phyloP scores from a whole-genome alignment of 2,329 filamentous ascomycete genomes.

The Paraconiothyrium brasiliense region DNA sequence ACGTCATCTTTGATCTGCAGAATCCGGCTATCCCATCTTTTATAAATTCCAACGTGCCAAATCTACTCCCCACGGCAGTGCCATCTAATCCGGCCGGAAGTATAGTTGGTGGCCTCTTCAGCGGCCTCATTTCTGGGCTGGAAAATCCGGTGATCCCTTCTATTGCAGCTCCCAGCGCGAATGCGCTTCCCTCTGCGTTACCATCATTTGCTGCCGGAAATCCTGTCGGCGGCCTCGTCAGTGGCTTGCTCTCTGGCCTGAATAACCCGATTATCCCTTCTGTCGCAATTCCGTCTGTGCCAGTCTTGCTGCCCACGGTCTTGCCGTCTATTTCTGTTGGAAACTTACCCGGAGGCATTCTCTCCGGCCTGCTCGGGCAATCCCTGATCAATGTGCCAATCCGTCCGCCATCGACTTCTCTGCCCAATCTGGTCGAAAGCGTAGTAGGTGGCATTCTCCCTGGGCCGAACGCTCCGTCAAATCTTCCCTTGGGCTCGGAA shows the following conservation, averaged over 20 bases:
- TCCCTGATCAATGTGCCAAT: neutral
- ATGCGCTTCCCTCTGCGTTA: neutral
- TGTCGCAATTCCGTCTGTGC: neutral
- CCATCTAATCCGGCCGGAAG: neutral
- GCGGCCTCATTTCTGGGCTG: neutral
- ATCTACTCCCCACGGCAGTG: neutral
- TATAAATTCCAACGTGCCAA: neutral
- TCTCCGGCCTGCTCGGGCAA: neutral
- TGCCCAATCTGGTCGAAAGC: neutral
- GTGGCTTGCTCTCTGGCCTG: neutral
- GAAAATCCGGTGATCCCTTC: neutral
- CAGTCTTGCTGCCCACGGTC: neutral
- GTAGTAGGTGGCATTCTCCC: constrained; percentile 8
- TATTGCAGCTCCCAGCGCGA: neutral
- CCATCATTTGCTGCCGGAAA: neutral
- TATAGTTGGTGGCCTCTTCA: neutral
- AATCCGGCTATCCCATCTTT: neutral
- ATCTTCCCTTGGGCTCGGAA: neutral
- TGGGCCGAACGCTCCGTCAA: neutral
- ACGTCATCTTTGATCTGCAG: neutral
- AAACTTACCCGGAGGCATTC: neutral
- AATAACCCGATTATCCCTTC: neutral
- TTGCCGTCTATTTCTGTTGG: neutral
- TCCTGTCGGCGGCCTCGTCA: neutral
- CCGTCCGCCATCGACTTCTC: neutral